Evolutionary conservation across 176 grass and related monocot genomes (phyloP).

Genomic region (Coix lacrymajobi): DNA sequence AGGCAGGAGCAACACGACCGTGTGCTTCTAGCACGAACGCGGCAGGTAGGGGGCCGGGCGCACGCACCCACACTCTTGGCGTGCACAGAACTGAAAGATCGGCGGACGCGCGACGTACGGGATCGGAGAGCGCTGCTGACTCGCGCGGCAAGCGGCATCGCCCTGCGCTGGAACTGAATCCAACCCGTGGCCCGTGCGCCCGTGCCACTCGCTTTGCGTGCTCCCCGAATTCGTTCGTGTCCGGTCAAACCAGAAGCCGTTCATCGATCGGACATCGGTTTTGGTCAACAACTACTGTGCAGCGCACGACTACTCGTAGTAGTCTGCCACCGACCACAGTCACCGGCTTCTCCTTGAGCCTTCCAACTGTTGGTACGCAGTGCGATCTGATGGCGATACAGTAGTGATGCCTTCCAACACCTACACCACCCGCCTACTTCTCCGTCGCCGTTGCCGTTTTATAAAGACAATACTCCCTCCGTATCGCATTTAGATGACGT

Average conservation of each 20-base stretch:
- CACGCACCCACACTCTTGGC: constrained; percentile 38
- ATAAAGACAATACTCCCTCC: too few relatives aligned
- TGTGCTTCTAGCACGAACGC: background rate
- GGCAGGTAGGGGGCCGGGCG: background rate
- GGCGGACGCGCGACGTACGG: background rate
- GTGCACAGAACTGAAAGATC: background rate
- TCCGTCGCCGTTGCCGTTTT: too few relatives aligned
- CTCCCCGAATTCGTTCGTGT: background rate
- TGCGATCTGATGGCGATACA: background rate
- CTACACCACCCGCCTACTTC: too few relatives aligned
- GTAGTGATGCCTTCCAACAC: background rate
- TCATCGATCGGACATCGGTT: background rate
- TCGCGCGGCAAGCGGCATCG: background rate
- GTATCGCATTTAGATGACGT: too few relatives aligned
- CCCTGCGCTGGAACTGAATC: background rate
- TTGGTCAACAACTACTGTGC: too few relatives aligned
- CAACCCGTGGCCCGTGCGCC: background rate
- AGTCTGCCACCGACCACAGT: too few relatives aligned
- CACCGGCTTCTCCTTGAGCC: background rate
- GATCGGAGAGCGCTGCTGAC: background rate
- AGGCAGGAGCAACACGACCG: background rate
- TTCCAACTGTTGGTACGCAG: background rate
- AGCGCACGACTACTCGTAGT: too few relatives aligned
- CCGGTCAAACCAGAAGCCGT: background rate
- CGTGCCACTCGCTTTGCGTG: background rate